Base-by-base conservation (phyloP, 768 basidiomycete species). In the Leccinum longicurvipes region DNA sequence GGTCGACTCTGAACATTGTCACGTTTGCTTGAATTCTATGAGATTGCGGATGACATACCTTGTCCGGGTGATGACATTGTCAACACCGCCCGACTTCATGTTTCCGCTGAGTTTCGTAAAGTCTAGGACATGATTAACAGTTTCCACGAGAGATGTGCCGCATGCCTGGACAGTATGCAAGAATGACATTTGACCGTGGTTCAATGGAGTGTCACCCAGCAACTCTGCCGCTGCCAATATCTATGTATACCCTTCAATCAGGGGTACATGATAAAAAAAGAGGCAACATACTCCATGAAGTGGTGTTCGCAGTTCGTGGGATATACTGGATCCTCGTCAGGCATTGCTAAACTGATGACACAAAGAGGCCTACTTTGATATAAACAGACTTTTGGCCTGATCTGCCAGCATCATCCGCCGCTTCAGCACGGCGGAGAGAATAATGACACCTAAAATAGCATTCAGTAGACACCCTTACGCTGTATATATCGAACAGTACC, bases 81-180 rank as follows among this genome's bases (percentile, higher is more conserved):
- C 85, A 8, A 87, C 82, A 39, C 87, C 87, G 25, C 88, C 90
- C 3, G 84, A 79, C 67, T 90, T 91, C 46, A 84, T 78, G 63
- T 88, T 91, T 21, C 93, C 93, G 58, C 91, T 93, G 23, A 96
- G 79, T 67, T 98, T 98, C 28, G 93, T 96, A 66, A 95, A 98
- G 69, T 98, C 95, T 25, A 98, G 76, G 6, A 98, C 95, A 63
- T 98, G 95, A 66, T 97, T 97, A 48, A 98, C 93, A 0, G 94
- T 96, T 75, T 98, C 95, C 41, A 95, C 91, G 1, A 98, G 80
- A 1, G 92, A 93, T n/a, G 89, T 95, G 14, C 93, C 94, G 66
- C 94, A 97, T 6, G 92, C 93, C 69, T 94, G 90, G 1, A 97
- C 91, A 0, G 95, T 97, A 66, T 93, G 89, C 49, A 97, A 74